Percentiles rank a stretch among this genome's conserved stretches.
Conservation (phyloP, 768 basidiomycete genomes). For the Termitomyces sp. region DNA sequence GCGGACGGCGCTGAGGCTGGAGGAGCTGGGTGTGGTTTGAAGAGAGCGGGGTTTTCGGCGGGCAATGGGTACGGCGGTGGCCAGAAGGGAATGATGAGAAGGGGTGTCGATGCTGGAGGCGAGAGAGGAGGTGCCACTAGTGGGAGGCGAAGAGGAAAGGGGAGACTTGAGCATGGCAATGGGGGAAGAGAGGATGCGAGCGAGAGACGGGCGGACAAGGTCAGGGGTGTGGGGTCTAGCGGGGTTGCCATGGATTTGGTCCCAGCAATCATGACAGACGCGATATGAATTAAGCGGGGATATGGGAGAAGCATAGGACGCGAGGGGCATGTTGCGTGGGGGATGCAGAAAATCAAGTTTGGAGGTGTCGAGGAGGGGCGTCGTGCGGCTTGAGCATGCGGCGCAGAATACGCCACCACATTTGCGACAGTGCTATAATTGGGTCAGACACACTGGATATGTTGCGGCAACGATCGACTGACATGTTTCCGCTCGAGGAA, state of each 20-base stretch:
- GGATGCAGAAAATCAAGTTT: slow-evolving; percentile 68
- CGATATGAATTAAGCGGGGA: slow-evolving; percentile 57
- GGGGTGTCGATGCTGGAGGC: slow-evolving; percentile 20
- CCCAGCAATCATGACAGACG: slow-evolving; percentile 77
- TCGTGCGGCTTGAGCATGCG: slow-evolving; percentile 55
- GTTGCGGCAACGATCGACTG: slow-evolving; percentile 25
- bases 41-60: slow-evolving; percentile 26
- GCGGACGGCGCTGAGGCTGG: slow-evolving; percentile 30
- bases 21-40: slow-evolving; percentile 27
- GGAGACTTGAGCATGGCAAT: slow-evolving; percentile 36
- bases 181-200: slow-evolving; percentile 34
- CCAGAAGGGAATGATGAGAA: slow-evolving; percentile 7
- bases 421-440: slow-evolving; percentile 71
- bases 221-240: slow-evolving; percentile 41
- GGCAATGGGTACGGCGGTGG: slow-evolving; percentile 22
- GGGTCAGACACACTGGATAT: slow-evolving; percentile 16
- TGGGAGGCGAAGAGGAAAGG: slow-evolving; percentile 27
- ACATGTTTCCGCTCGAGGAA: slow-evolving; percentile 76
- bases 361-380: slow-evolving; percentile 70
- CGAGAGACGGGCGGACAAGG: slow-evolving; percentile 28
- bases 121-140: slow-evolving; percentile 29
- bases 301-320: slow-evolving; percentile 50
- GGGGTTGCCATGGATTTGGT: slow-evolving; percentile 62
- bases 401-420: slow-evolving; percentile 78
- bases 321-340: slow-evolving; percentile 61